Evolutionary conservation across 176 grass and related monocot genomes (phyloP).

Genomic region (Bromus sterilis): DNA sequence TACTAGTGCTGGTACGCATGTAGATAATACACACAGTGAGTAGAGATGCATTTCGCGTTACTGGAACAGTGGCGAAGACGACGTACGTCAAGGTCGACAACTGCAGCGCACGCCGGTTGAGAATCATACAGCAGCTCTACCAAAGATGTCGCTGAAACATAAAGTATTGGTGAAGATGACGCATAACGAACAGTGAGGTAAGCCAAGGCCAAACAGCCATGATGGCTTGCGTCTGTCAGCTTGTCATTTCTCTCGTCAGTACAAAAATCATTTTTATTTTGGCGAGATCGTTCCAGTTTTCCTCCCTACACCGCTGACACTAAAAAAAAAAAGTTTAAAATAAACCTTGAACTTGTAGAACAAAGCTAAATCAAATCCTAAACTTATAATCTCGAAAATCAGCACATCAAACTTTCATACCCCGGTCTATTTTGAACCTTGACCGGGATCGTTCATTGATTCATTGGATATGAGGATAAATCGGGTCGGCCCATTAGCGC

Average conservation of each 20-base stretch:
- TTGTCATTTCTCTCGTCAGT: background rate
- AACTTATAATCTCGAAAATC: no score
- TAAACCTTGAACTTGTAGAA: no score
- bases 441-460: no score
- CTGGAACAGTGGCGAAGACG: background rate
- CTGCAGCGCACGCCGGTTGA: background rate
- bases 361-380: no score
- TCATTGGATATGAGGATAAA: no score
- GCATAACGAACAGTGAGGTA: background rate
- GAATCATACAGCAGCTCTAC: no score
- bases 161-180: conserved; percentile 12
- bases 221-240: background rate
- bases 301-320: background rate
- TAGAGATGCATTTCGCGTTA: no score
- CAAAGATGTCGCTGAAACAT: conserved; percentile 7
- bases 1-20: background rate
- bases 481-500: no score
- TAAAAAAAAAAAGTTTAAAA: no score
- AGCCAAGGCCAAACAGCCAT: background rate
- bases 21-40: background rate
- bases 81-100: background rate
- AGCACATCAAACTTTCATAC: no score
- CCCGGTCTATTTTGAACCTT: no score
- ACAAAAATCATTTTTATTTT: background rate
- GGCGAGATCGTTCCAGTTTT: background rate